Base-by-base conservation (phyloP, 352 stramenopile genomes). In the Phytophthora cryptogea region DNA sequence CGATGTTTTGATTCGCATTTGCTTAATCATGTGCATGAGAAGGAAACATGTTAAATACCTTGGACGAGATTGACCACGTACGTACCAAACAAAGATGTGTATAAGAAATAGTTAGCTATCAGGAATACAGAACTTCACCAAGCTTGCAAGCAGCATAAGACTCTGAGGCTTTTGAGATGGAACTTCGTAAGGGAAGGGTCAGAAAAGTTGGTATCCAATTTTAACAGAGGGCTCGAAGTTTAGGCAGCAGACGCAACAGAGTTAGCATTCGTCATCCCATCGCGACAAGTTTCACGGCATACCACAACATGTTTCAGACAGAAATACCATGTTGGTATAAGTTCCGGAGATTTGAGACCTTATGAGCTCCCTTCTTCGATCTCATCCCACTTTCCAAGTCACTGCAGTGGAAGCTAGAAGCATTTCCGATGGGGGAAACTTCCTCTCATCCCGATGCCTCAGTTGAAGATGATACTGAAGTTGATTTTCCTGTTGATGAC, bases 321-420 rank as follows among this genome's bases (percentile, higher is more conserved):
- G 28, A 59, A 28, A 43, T 33, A 42, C 37, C 8, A 3, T 28
- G 8, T 17, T 27, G 20, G 20, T 23, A 23, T 32, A 14, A 13
- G 14, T 8, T 59, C 30, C n/a, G 42, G 40, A 65, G 20, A 26
- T 47, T 51, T 20, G 28, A 42, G 10, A 9, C 8, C 16, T 44
- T 45, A 20, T 31, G 17, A 46, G 40, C 40, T 23, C 8, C 5
- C 14, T 41, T 26, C 8, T 27, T n/a, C 16, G 9, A 30, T 5
- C 31, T 54, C 41, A 32, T 14, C 41, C 33, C 26, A 62, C 23
- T 56, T 39, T 16, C 26, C 20, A 50, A 55, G 33, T 61, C 44
- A 27, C 44, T 28, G 5, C 2, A 43, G 14, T 8, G 8, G 37
- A 42, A 51, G 35, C 8, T 35, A 40, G 14, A 7, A 26, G 1